Evolutionary conservation across 495 filamentous ascomycete species (phyloP).

Genomic region (Daldinia vernicosa): DNA sequence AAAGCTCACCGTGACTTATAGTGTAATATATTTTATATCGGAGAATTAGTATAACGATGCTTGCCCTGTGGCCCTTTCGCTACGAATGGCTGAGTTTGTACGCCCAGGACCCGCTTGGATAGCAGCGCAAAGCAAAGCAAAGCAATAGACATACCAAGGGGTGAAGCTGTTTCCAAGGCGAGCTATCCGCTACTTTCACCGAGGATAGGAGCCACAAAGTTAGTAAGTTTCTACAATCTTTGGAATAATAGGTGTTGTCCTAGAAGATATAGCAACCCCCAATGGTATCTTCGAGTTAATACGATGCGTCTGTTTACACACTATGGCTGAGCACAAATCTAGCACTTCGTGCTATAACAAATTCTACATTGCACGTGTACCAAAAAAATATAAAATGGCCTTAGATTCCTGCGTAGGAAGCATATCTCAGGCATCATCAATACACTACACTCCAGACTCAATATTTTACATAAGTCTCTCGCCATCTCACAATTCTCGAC

Average conservation of each 20-base stretch:
- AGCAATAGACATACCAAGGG: neutral
- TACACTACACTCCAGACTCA: too few species aligned
- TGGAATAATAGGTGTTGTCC: constrained; percentile 3
- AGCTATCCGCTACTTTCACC: neutral
- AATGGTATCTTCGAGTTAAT: neutral
- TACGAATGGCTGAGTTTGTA: neutral
- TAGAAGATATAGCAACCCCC: neutral
- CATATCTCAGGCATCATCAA: neutral
- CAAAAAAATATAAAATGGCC: neutral
- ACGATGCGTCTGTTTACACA: neutral
- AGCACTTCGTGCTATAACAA: neutral
- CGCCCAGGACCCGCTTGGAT: neutral
- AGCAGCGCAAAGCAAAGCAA: neutral
- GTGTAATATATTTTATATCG: neutral
- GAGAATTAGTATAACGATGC: neutral
- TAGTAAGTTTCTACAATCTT: constrained; percentile 6
- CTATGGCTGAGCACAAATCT: neutral
- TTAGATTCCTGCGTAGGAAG: neutral
- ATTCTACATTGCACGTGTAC: neutral
- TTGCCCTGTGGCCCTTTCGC: neutral
- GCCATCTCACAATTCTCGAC: neutral
- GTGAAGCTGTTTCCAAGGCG: neutral
- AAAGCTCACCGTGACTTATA: neutral
- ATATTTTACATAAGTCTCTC: neutral
- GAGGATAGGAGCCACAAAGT: neutral